phyloP scores from a whole-genome alignment of 306 rosid genomes.

The Citrullus colocynthis region DNA sequence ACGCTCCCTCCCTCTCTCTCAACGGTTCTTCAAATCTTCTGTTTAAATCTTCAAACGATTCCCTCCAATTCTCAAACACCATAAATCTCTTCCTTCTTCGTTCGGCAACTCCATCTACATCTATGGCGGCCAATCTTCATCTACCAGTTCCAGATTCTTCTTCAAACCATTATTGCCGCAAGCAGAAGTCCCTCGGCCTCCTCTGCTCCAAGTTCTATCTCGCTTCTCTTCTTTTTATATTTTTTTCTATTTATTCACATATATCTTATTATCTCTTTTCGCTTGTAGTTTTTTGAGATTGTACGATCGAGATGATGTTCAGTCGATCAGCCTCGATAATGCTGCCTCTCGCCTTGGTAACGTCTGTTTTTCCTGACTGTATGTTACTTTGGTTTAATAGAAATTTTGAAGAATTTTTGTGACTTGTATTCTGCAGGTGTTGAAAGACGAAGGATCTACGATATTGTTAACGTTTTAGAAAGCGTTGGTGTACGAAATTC shows the following conservation, averaged over 20 bases:
- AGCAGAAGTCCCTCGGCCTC: constrained; percentile 56
- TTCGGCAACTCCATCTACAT: background rate
- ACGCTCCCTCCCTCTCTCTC: background rate
- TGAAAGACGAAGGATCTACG: constrained; percentile 83
- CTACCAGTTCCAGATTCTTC: background rate
- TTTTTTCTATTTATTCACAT: background rate
- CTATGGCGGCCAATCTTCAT: background rate
- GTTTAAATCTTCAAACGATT: background rate
- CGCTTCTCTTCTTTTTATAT: background rate
- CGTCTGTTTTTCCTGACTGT: background rate
- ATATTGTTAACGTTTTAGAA: constrained; percentile 79
- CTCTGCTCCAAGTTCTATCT: constrained; percentile 65
- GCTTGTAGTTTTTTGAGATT: constrained; percentile 46
- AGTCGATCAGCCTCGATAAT: constrained; percentile 65
- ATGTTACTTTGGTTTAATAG: background rate
- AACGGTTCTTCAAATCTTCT: constrained; percentile 2
- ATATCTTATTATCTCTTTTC: background rate
- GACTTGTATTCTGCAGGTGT: constrained; percentile 33
- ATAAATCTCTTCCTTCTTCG: background rate
- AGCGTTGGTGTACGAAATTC: constrained; percentile 51
- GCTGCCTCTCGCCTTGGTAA: constrained; percentile 66
- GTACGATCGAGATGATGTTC: constrained; percentile 53
- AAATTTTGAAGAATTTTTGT: background rate
- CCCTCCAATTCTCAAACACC: constrained; percentile 7
- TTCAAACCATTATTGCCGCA: constrained; percentile 20